phyloP scores from a whole-genome alignment of 140 eudicot species.

The Anethum foeniculum region DNA sequence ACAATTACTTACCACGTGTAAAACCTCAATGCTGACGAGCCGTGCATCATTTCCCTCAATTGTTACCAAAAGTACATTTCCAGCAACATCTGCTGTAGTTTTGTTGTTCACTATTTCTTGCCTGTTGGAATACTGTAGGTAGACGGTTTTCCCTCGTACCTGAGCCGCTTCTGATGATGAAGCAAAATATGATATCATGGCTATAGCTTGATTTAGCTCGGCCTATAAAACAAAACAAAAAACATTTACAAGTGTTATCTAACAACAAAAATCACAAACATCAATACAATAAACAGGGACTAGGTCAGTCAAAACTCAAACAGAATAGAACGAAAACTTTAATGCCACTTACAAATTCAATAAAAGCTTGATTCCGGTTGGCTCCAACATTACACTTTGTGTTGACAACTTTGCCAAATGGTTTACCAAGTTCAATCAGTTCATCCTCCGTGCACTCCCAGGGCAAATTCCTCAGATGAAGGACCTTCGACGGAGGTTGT shows the following conservation, averaged over 20 bases:
- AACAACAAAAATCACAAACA: background rate
- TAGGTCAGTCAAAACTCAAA: background rate
- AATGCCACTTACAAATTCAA: slow-evolving; percentile 46
- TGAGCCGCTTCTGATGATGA: slow-evolving; percentile 98
- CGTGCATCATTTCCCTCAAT: slow-evolving; percentile 93
- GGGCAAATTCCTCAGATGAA: slow-evolving; percentile 78
- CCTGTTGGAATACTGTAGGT: slow-evolving; percentile 93
- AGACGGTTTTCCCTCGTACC: slow-evolving; percentile 96
- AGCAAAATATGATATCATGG: slow-evolving; percentile 97
- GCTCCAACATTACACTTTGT: slow-evolving; percentile 96
- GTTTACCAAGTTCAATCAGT: slow-evolving; percentile 69
- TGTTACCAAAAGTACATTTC: slow-evolving; percentile 85
- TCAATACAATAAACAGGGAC: background rate
- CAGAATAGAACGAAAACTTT: background rate
- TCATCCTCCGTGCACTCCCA: slow-evolving; percentile 97
- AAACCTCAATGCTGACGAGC: slow-evolving; percentile 86
- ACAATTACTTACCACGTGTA: slow-evolving; percentile 76
- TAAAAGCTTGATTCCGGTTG: slow-evolving; percentile 77
- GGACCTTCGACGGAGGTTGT: slow-evolving; percentile 35
- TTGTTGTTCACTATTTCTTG: slow-evolving; percentile 99
- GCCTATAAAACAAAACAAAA: slow-evolving; percentile 35
- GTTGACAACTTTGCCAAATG: slow-evolving; percentile 87
- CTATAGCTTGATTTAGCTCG: slow-evolving; percentile 85
- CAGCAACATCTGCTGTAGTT: slow-evolving; percentile 96
- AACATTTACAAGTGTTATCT: background rate